Conservation (phyloP, 1,284 basidiomycete species). For the Fomes fomentarius region DNA sequence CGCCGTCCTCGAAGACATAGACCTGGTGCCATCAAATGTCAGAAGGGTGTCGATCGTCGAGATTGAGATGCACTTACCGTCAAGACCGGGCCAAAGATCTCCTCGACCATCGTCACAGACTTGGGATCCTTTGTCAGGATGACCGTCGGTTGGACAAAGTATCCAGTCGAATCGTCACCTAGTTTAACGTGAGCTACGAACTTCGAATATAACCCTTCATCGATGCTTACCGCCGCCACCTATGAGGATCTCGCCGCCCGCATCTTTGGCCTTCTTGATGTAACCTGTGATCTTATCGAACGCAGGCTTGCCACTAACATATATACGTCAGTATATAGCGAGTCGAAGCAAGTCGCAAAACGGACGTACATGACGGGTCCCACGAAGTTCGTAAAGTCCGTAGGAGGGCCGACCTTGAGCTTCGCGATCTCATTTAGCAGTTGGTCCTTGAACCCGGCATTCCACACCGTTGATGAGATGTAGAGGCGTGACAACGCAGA, state of each 20-base stretch:
- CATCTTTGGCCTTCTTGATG: constrained; percentile 87
- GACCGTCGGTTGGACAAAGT: constrained; percentile 93
- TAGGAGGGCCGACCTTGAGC: constrained; percentile 84
- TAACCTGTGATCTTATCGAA: constrained; percentile 90
- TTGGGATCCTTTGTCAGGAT: constrained; percentile 93
- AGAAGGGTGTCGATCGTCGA: too few species aligned
- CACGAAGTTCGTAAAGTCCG: constrained; percentile 88
- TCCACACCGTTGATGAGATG: constrained; percentile 88
- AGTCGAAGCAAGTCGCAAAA: not conserved
- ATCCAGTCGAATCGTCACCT: constrained; percentile 92
- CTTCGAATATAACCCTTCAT: not conserved
- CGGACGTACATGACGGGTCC: constrained; percentile 93
- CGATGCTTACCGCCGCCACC: constrained; percentile 73
- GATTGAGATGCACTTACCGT: too few species aligned
- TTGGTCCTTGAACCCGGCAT: constrained; percentile 84
- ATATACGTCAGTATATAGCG: not conserved
- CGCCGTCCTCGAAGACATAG: constrained; percentile 84
- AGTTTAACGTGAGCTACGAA: not conserved
- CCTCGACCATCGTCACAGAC: constrained; percentile 91
- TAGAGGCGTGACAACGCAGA: constrained; percentile 93
- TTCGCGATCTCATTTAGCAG: constrained; percentile 77
- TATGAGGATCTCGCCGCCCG: constrained; percentile 86
- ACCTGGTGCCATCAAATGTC: too few species aligned
- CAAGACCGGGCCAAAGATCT: constrained; percentile 97
- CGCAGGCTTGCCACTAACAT: constrained; percentile 70